Base-by-base conservation (phyloP, 257 asterid species). In the Agastache rugosa region DNA sequence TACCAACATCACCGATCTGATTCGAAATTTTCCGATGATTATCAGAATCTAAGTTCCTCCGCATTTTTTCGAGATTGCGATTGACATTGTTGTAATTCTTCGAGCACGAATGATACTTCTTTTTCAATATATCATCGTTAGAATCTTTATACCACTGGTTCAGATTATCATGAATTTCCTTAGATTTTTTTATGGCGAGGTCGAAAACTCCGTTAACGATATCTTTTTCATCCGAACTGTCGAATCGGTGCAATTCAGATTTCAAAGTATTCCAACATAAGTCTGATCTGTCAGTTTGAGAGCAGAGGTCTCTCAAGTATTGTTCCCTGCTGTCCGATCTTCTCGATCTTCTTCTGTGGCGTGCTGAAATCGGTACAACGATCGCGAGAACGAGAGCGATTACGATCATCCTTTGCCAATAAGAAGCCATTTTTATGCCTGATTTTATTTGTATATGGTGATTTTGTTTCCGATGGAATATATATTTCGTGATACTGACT, bases 11-110 rank as follows among this genome's bases (percentile, higher is more conserved):
- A 22, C 53, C 66, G 7, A 80, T 9, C 6, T 59, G 59, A 3
- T 17, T 27, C 1, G 35, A 23, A 3, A 65, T 42, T 23, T 5
- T 12, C 19, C 23, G 27, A 60, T 29, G 42, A 16, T 37, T 20
- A 2, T 31, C 45, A 1, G 74, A 58, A 53, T 58, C 59, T 31
- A 74, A 64, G 20, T 22, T 15, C 10, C 19, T 48, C 41, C 17
- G 63, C 8, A 65, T 67, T 15, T 12, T n/a, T 2, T 15, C 19
- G 37, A 83, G 77, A 72, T 77, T 65, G 17, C 53, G 64, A 27
- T 59, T 14, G 2, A 64, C 76, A 1, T 83, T 72, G 7, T 65
- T 47, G 65, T 77, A 80, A 37, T 80, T 83, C 34, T 59, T 65
- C 0, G 79, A 70, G 55, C 85, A 83, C 6, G 67, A 55, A 8